Evolutionary conservation across 1,139 yeast genomes (phyloP).

Genomic region (Pichiaceae sp.): DNA sequence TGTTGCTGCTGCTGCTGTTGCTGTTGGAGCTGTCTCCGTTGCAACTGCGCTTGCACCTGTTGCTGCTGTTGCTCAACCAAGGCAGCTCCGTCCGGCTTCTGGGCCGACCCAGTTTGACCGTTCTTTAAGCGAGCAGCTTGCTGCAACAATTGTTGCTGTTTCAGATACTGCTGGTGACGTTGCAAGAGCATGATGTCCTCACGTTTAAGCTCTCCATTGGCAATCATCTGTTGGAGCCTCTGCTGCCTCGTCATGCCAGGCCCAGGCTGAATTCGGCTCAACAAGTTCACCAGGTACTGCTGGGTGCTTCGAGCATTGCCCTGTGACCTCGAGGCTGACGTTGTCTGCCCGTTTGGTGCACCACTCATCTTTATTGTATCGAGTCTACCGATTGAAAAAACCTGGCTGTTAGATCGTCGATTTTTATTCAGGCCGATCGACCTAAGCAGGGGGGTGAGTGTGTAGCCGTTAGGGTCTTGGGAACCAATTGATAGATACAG

Average conservation of each 20-base stretch:
- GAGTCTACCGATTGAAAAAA: not conserved
- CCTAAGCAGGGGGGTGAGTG: too few relatives aligned
- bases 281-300: constrained; percentile 18
- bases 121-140: not conserved
- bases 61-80: constrained; percentile 2
- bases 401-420: not conserved
- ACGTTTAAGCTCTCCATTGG: constrained; percentile 21
- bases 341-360: not conserved
- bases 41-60: constrained; percentile 4
- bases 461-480: too few relatives aligned
- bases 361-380: not conserved
- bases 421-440: too few relatives aligned
- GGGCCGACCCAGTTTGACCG: not conserved
- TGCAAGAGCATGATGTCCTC: constrained; percentile 22
- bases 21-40: constrained; percentile 1
- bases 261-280: constrained; percentile 22
- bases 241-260: constrained; percentile 25
- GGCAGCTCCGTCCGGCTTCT: not conserved
- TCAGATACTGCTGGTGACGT: constrained; percentile 23
- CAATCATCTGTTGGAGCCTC: constrained; percentile 21
- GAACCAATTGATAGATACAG: too few relatives aligned
- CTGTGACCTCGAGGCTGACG: not conserved
- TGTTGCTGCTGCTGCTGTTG: constrained; percentile 9
- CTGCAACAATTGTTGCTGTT: constrained; percentile 15
- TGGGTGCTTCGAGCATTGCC: constrained; percentile 5